phyloP scores from a whole-genome alignment of 805 yeast species.

The Groenewaldozyma salmanticensis region DNA sequence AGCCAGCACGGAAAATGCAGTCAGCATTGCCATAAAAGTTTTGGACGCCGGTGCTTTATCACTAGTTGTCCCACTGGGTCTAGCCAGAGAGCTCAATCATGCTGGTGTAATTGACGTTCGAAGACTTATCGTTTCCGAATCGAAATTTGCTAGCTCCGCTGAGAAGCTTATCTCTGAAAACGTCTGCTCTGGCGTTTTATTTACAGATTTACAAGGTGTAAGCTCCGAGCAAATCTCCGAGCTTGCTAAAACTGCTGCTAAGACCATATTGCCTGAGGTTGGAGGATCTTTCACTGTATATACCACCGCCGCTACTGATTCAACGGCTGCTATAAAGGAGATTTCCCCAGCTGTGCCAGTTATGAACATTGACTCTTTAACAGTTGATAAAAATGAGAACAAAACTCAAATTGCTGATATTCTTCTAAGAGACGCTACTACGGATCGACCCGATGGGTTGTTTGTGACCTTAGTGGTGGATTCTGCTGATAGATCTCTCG shows the following conservation, averaged over 20 bases:
- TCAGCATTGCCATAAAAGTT: constrained; percentile 40
- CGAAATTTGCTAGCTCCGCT: constrained; percentile 7
- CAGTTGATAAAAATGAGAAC: constrained; percentile 10
- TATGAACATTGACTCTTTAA: constrained; percentile 12
- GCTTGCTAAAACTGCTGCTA: constrained; percentile 10
- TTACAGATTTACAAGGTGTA: constrained; percentile 1
- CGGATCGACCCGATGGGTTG: constrained; percentile 83
- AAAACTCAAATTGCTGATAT: constrained; percentile 32
- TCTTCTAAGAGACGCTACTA: constrained; percentile 44
- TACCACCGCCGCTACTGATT: constrained; percentile 10
- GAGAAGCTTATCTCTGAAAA: neutral
- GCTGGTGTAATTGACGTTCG: constrained; percentile 47
- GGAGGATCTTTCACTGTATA: constrained; percentile 16
- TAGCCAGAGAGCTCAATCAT: constrained; percentile 27
- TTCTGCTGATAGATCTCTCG: constrained; percentile 59
- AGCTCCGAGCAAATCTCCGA: constrained; percentile 5
- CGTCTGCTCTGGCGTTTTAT: constrained; percentile 13
- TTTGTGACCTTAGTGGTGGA: constrained; percentile 78
- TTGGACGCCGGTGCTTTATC: constrained; percentile 53
- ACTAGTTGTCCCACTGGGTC: constrained; percentile 31
- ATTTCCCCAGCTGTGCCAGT: constrained; percentile 15
- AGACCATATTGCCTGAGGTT: constrained; percentile 10
- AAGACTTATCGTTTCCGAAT: constrained; percentile 27
- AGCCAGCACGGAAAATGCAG: constrained; percentile 3
- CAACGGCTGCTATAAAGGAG: constrained; percentile 6